phyloP scores from a whole-genome alignment of 2,329 filamentous ascomycete genomes.

The Hirsutella rhossiliensis region DNA sequence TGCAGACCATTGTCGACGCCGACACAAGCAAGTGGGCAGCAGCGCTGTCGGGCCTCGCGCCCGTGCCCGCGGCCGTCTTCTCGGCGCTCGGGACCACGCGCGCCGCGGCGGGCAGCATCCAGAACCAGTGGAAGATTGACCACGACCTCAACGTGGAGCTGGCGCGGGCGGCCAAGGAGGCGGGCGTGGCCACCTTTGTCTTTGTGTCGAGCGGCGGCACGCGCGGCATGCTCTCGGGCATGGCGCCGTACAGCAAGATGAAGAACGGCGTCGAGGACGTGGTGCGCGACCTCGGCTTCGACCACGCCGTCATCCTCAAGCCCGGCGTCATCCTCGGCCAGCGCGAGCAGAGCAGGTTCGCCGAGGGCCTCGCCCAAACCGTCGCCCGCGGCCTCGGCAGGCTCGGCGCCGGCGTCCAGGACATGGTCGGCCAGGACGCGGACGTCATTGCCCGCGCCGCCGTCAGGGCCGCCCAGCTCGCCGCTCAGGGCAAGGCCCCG shows the following conservation, averaged over 20 bases:
- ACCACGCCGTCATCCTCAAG: conserved; percentile 60
- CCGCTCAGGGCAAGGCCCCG: conserved; percentile 45
- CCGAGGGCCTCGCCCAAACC: conserved; percentile 44
- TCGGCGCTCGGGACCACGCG: conserved; percentile 73
- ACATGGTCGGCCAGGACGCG: conserved; percentile 62
- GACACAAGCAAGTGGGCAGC: conserved; percentile 60
- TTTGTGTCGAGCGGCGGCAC: conserved; percentile 54
- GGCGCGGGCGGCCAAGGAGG: conserved; percentile 60
- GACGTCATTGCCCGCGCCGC: conserved; percentile 60
- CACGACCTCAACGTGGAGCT: conserved; percentile 75
- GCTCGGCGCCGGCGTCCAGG: conserved; percentile 42
- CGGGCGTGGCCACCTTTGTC: conserved; percentile 63
- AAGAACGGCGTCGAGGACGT: conserved; percentile 80
- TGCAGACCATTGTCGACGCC: conserved; percentile 47
- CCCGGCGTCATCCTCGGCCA: conserved; percentile 68
- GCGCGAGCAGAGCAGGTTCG: conserved; percentile 46
- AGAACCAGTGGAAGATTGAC: conserved; percentile 78
- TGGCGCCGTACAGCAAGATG: conserved; percentile 53
- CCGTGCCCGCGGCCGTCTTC: conserved; percentile 54
- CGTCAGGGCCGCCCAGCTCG: conserved; percentile 45
- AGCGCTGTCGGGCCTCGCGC: conserved; percentile 41
- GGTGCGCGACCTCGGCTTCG: conserved; percentile 60
- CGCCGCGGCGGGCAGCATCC: conserved; percentile 60
- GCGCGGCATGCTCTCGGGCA: conserved; percentile 22
- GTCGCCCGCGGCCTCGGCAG: conserved; percentile 43